Conservation (phyloP, 768 basidiomycete genomes). For the Pulveroboletus sp. region DNA sequence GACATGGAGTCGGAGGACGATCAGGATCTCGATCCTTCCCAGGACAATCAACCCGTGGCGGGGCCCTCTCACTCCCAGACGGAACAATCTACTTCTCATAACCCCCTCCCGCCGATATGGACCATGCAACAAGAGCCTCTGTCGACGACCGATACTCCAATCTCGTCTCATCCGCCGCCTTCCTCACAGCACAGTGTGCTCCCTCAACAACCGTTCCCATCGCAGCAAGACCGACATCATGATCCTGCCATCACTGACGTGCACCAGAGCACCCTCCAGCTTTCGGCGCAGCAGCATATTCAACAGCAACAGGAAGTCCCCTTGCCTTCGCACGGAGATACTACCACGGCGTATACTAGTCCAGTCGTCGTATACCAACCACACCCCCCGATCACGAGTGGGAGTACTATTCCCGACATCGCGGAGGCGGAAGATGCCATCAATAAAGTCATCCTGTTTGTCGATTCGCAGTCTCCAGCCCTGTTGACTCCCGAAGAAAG, state of each 20-base stretch:
- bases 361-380: slow-evolving; percentile 32
- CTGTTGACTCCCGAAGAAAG: slow-evolving; percentile 35
- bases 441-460: slow-evolving; percentile 48
- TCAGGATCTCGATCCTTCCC: slow-evolving; percentile 26
- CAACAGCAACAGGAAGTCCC: slow-evolving; percentile 28
- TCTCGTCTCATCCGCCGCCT: slow-evolving; percentile 28
- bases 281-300: slow-evolving; percentile 29
- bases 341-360: slow-evolving; percentile 23
- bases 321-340: slow-evolving; percentile 24
- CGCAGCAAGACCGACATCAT: slow-evolving; percentile 25
- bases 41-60: slow-evolving; percentile 22
- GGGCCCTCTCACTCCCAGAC: slow-evolving; percentile 30
- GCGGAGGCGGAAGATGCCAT: slow-evolving; percentile 51
- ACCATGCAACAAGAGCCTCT: slow-evolving; percentile 31
- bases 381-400: slow-evolving; percentile 30
- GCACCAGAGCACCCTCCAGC: slow-evolving; percentile 26
- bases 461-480: slow-evolving; percentile 38
- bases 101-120: slow-evolving; percentile 32
- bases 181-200: slow-evolving; percentile 25
- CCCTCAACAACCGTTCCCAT: slow-evolving; percentile 27
- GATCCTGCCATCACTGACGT: slow-evolving; percentile 24
- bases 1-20: slow-evolving; percentile 37
- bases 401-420: slow-evolving; percentile 35
- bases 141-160: slow-evolving; percentile 25
- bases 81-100: slow-evolving; percentile 22